Evolutionary conservation across 768 basidiomycete species (phyloP).

Genomic region (Calvatia gigantea): DNA sequence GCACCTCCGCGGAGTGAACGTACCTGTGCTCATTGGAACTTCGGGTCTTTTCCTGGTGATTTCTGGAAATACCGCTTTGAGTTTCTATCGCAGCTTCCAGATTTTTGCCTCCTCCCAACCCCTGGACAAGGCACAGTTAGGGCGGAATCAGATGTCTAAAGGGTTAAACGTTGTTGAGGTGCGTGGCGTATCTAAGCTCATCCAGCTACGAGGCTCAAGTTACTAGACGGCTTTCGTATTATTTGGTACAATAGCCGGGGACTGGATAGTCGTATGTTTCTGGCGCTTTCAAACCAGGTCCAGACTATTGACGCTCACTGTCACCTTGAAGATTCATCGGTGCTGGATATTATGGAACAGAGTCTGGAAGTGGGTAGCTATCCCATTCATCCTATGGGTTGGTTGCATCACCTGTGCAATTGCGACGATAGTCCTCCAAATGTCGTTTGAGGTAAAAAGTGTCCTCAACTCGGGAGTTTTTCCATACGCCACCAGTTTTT

Average conservation of each 20-base stretch:
- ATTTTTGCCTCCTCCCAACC: not conserved
- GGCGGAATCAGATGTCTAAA: not conserved
- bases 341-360: slow-evolving; percentile 9
- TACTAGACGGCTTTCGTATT: slow-evolving; percentile 1
- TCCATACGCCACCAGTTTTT: slow-evolving; percentile 2
- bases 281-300: not conserved
- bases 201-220: not conserved
- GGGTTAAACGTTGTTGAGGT: slow-evolving; percentile 5
- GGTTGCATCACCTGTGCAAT: slow-evolving; percentile 5
- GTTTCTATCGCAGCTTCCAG: slow-evolving; percentile 3
- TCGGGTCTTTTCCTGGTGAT: slow-evolving; percentile 1
- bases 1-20: not conserved
- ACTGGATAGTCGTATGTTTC: slow-evolving; percentile 4
- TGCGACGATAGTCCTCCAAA: slow-evolving; percentile 1
- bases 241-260: not conserved
- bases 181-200: not conserved
- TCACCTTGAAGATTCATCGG: slow-evolving; percentile 4
- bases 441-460: not conserved
- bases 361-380: not conserved
- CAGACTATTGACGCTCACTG: no score
- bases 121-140: not conserved
- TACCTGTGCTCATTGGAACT: slow-evolving; percentile 3
- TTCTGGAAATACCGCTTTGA: not conserved
- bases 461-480: not conserved
- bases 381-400: slow-evolving; percentile 1